A percentile compares a stretch with the other conserved stretches of the same genome.
These are phyloP conservation scores for Neurospora sp. DNA, from an alignment of 495 filamentous ascomycete genomes.

Conservation along the genomic window DNA sequence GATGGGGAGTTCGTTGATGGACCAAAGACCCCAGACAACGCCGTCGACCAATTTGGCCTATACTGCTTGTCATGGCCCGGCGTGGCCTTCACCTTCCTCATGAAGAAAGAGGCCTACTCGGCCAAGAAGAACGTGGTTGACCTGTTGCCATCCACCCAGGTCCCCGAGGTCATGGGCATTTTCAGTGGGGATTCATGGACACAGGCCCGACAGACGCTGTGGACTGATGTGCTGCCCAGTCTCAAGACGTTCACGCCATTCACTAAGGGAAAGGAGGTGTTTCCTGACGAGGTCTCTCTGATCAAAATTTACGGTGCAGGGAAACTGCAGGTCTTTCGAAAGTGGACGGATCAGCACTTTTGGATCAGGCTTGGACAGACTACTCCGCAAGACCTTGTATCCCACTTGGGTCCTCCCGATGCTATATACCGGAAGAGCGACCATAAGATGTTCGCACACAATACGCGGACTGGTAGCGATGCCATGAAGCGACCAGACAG, in stretches of 20 bases:
- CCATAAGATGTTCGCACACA: conserved; percentile 82
- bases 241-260: conserved; percentile 40
- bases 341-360: conserved; percentile 44
- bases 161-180: conserved; percentile 71
- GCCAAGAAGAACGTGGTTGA: conserved; percentile 76
- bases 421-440: conserved; percentile 92
- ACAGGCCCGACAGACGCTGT: conserved; percentile 63
- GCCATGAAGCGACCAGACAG: conserved; percentile 37
- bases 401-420: conserved; percentile 88
- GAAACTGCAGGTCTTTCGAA: conserved; percentile 62
- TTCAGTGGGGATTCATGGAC: conserved; percentile 86
- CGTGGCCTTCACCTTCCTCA: conserved; percentile 80
- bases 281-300: conserved; percentile 72
- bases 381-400: conserved; percentile 79
- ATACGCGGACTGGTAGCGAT: conserved; percentile 39
- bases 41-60: conserved; percentile 27
- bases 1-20: conserved; percentile 70
- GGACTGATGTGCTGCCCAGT: conserved; percentile 59
- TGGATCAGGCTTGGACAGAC: conserved; percentile 69
- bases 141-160: conserved; percentile 66
- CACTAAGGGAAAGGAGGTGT: conserved; percentile 50
- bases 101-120: conserved; percentile 67
- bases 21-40: conserved; percentile 15
- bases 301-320: conserved; percentile 66
- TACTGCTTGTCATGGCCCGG: conserved; percentile 93